These are phyloP conservation scores for Penicillium sp. DNA, from an alignment of 2,329 filamentous ascomycete genomes.

Conservation along the genomic window DNA sequence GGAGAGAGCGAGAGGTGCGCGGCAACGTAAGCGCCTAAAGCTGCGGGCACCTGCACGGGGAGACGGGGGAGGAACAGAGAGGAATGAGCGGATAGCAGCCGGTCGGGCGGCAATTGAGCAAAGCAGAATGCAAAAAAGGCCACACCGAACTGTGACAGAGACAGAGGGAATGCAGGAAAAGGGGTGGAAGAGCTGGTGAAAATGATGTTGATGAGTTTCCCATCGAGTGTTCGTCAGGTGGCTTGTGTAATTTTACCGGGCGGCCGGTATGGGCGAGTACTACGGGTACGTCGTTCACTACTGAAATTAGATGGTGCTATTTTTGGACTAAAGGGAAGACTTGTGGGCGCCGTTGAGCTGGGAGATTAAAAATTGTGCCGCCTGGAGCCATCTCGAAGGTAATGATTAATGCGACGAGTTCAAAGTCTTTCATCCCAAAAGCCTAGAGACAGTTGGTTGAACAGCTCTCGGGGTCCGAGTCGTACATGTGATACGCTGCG, in stretches of 20 bases:
- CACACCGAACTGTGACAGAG: neutral
- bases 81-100: conserved; percentile 12
- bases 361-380: neutral
- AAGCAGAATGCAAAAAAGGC: neutral
- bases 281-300: neutral
- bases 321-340: conserved; percentile 20
- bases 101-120: neutral
- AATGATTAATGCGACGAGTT: neutral
- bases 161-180: neutral
- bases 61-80: conserved; percentile 4
- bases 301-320: conserved; percentile 18
- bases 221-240: conserved; percentile 24
- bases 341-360: conserved; percentile 1
- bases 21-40: conserved; percentile 27
- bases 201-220: conserved; percentile 23
- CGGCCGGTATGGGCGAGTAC: neutral
- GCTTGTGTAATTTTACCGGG: conserved; percentile 27
- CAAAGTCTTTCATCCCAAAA: neutral
- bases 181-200: conserved; percentile 11
- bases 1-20: conserved; percentile 22
- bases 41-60: conserved; percentile 6
- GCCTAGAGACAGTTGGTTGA: neutral
- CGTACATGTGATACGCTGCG: neutral
- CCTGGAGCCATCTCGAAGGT: neutral
- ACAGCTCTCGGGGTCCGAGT: neutral